Percentiles rank a stretch among this genome's conserved stretches.
Conservation (phyloP, 2,329 filamentous ascomycete genomes). For the Anthostomella pinea region DNA sequence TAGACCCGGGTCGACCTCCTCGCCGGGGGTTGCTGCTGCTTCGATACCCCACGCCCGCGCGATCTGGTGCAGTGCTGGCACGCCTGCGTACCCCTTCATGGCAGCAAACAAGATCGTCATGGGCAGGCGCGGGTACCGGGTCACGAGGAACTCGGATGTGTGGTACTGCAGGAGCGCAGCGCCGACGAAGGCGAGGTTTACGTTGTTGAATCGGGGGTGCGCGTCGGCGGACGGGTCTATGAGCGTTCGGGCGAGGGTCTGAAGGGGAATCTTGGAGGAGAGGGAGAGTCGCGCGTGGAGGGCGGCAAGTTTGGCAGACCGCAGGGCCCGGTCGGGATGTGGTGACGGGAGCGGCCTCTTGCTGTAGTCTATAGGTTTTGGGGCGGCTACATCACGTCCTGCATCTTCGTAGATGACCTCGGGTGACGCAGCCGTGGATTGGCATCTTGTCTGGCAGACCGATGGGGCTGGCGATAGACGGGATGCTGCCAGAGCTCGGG, state of each 20-base stretch:
- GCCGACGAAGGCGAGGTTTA: constrained; percentile 76
- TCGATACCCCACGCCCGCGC: constrained; percentile 90
- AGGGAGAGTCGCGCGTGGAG: constrained; percentile 87
- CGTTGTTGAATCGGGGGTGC: constrained; percentile 82
- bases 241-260: constrained; percentile 82
- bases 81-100: constrained; percentile 79
- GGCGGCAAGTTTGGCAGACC: constrained; percentile 86
- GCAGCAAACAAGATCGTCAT: constrained; percentile 84
- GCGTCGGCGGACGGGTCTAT: constrained; percentile 82
- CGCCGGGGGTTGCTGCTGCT: constrained; percentile 77
- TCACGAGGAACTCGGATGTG: constrained; percentile 81
- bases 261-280: constrained; percentile 74
- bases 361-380: constrained; percentile 23
- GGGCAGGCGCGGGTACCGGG: constrained; percentile 86
- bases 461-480: constrained; percentile 14
- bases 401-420: constrained; percentile 25
- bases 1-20: constrained; percentile 87
- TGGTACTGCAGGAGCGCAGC: constrained; percentile 84
- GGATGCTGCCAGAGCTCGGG: constrained; percentile 17
- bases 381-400: constrained; percentile 14
- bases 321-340: constrained; percentile 60
- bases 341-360: constrained; percentile 63
- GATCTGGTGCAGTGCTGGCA: constrained; percentile 69
- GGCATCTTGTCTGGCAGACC: constrained; percentile 25
- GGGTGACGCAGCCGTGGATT: constrained; percentile 17